Conservation (phyloP, 495 filamentous ascomycete species). For the Penicillium paxilli region DNA sequence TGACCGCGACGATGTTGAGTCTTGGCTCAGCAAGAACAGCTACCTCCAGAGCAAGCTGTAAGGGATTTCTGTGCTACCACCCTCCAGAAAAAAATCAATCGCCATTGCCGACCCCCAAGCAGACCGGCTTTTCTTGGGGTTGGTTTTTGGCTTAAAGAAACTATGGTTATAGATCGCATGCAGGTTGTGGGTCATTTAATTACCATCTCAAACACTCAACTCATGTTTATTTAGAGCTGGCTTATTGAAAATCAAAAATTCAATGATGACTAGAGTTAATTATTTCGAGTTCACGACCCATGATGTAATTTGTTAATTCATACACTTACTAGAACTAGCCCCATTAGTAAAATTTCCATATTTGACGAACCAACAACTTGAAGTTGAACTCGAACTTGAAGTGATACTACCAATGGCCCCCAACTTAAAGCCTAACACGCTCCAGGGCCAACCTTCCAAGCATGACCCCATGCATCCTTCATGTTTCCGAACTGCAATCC, state of each 20-base stretch:
- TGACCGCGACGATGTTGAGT: slow-evolving; percentile 59
- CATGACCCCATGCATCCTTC: too few species aligned
- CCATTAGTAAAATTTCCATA: too few species aligned
- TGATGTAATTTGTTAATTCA: too few species aligned
- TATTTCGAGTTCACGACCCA: too few species aligned
- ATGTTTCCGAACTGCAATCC: too few species aligned
- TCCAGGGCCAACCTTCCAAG: too few species aligned
- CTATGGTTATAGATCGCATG: background rate
- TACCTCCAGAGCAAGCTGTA: slow-evolving; percentile 51
- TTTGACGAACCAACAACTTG: too few species aligned
- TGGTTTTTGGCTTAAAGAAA: background rate
- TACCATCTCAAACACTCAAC: background rate
- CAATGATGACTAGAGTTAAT: background rate
- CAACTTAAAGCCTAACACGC: too few species aligned
- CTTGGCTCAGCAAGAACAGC: slow-evolving; percentile 60
- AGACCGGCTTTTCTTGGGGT: background rate
- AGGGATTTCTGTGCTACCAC: background rate
- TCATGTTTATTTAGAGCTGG: background rate
- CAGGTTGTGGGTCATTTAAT: background rate
- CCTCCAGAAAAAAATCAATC: background rate
- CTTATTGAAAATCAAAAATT: background rate
- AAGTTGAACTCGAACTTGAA: too few species aligned
- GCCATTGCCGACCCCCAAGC: background rate
- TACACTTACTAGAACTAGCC: too few species aligned
- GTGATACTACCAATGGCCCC: too few species aligned